Percentiles rank a stretch among this genome's conserved stretches.
These are phyloP conservation scores for Colletotrichum musae DNA, from an alignment of 2,329 filamentous ascomycete genomes.

Conservation along the genomic window DNA sequence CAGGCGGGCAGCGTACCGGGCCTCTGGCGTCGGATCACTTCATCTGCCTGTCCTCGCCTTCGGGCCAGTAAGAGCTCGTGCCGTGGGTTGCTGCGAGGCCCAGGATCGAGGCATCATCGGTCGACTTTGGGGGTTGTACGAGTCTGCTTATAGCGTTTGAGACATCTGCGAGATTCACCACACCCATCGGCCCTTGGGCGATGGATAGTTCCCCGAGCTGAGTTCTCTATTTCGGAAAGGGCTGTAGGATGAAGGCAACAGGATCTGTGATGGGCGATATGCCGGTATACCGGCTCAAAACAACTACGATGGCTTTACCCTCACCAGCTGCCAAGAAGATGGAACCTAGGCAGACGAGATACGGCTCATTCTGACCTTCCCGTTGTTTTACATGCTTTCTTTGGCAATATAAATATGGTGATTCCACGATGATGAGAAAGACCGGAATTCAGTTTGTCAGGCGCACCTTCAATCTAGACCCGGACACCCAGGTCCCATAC, in stretches of 20 bases:
- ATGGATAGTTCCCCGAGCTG: not conserved
- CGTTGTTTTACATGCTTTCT: not conserved
- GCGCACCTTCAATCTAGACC: too few species aligned
- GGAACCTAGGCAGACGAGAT: not conserved
- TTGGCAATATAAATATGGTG: too few species aligned
- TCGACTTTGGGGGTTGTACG: not conserved
- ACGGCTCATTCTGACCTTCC: slow-evolving; percentile 1
- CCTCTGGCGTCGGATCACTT: slow-evolving; percentile 8
- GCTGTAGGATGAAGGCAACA: not conserved
- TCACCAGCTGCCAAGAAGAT: not conserved
- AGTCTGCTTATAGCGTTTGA: slow-evolving; percentile 8
- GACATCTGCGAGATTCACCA: slow-evolving; percentile 18
- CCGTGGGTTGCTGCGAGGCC: not conserved
- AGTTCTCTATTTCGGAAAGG: slow-evolving; percentile 14
- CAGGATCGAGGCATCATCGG: not conserved
- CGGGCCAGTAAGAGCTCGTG: slow-evolving; percentile 9
- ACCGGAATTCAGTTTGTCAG: too few species aligned
- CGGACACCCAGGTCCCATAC: too few species aligned
- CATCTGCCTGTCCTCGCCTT: not conserved
- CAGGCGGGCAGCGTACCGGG: not conserved
- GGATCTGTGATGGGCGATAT: not conserved
- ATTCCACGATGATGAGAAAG: too few species aligned
- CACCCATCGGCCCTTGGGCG: slow-evolving; percentile 9
- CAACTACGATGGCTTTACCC: not conserved
- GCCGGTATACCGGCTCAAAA: slow-evolving; percentile 3